Evolutionary conservation across 2,329 filamentous ascomycete genomes (phyloP), one percentile per base, ranked within the genome.

Genomic region (Penicillium concentricum): DNA sequence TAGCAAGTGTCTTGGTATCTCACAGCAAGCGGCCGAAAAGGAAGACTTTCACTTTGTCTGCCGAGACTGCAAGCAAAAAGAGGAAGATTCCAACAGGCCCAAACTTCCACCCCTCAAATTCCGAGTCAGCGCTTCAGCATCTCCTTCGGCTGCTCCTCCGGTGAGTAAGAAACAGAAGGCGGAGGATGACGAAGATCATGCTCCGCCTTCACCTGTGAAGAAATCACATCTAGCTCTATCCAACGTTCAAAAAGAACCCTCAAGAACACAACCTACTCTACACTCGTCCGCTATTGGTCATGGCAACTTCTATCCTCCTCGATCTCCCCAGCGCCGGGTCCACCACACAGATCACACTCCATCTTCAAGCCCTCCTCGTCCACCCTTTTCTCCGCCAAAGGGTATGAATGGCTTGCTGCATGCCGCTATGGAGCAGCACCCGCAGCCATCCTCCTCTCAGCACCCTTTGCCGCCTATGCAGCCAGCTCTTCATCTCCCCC

Each of bases 21-120:
- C 84, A 44, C 84, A 95, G 66, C 78, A 83, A 58, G 89, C 92
- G 60, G 92, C 92, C 0, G 93, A 96, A 62, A 82, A 87, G 45
- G 86, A 91, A 1, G 90, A 95, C 63, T 97, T 97, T 68, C 87
- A 90, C 59, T 96, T 96, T 69, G 75, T 96, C 62, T 97, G 93
- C 76, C 79, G 79, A 34, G 86, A 88, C 46, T 99, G 94, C 78
- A 86, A 84, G 65, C 85, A 82, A 16, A 87, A 85, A 57, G 84
- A 86, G 60, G 81, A 88, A 64, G 84, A 85, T 51, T 80, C 81
- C 18, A 84, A 81, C 58, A 79, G 79, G 63, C 84, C 84, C 38
- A 89, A 88, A 68, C 79, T 86, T 45, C 85, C 82, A 7, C 79
- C 82, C 15, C 74, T 87, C 61, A 86, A 86, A 67, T 80, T 87